phyloP scores from a whole-genome alignment of 192 early-diverging fungal genomes.

The Coemansia reversa region DNA sequence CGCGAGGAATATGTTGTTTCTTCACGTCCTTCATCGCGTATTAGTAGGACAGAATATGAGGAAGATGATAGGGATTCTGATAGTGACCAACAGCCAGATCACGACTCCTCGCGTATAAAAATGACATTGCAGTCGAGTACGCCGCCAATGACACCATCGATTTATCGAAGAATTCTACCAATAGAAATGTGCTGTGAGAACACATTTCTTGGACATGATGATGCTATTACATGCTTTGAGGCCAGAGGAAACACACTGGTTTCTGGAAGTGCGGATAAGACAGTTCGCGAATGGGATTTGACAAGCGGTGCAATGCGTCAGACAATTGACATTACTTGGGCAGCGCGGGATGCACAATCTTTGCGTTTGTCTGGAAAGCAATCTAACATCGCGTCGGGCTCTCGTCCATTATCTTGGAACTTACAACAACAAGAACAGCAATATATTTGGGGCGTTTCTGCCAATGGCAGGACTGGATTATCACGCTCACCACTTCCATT shows the following conservation, averaged over 20 bases:
- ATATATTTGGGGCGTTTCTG: too few species aligned
- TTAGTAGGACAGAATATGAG: not conserved
- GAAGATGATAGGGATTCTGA: not conserved
- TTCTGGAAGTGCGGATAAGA: conserved; percentile 72
- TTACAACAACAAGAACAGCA: too few species aligned
- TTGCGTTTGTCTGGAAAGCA: not conserved
- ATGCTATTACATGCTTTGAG: conserved; percentile 53
- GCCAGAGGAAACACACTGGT: conserved; percentile 34
- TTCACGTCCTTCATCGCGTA: too few species aligned
- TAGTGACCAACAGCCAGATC: not conserved
- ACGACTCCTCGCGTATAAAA: not conserved
- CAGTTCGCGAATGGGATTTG: conserved; percentile 79
- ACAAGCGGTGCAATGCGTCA: conserved; percentile 62
- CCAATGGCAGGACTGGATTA: not conserved
- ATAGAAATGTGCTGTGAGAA: conserved; percentile 39
- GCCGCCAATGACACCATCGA: conserved; percentile 51
- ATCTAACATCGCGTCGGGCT: too few species aligned
- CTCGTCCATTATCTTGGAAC: too few species aligned
- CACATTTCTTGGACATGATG: conserved; percentile 33
- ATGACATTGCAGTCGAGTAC: conserved; percentile 57
- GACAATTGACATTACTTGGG: conserved; percentile 71
- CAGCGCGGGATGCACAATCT: conserved; percentile 34
- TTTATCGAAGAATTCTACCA: conserved; percentile 22
- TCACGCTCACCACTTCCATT: conserved; percentile 11
- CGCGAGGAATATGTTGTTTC: conserved; percentile 30